Evolutionary conservation across 768 basidiomycete species (phyloP).

Genomic region (Russula vinacea): DNA sequence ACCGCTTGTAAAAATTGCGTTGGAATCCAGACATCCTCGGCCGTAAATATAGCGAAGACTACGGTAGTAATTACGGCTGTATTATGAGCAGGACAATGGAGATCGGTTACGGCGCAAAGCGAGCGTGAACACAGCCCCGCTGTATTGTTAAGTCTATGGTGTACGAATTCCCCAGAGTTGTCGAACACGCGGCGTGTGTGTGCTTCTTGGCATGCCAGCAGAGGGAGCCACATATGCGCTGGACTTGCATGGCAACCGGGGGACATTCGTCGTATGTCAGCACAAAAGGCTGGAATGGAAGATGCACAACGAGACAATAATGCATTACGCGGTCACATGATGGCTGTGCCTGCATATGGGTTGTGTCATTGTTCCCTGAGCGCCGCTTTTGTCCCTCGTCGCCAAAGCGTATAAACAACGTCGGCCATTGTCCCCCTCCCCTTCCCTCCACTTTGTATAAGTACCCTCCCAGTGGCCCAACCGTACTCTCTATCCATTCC

Average conservation of each 20-base stretch:
- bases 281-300: conserved; percentile 13
- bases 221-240: neutral
- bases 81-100: neutral
- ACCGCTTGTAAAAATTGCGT: neutral
- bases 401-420: conserved; percentile 28
- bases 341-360: conserved; percentile 30
- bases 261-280: neutral
- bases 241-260: conserved; percentile 11
- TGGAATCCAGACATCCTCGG: neutral
- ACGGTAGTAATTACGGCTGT: neutral
- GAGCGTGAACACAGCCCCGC: neutral
- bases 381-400: conserved; percentile 36
- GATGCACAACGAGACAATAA: conserved; percentile 19
- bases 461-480: conserved; percentile 23
- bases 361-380: conserved; percentile 30
- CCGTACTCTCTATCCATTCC: conserved; percentile 18
- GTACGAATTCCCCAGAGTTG: neutral
- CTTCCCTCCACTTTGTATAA: conserved; percentile 34
- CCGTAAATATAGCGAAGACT: neutral
- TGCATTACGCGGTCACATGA: conserved; percentile 34
- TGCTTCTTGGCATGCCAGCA: neutral
- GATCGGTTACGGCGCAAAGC: neutral
- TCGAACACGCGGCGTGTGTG: neutral
- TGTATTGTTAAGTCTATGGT: too few species aligned
- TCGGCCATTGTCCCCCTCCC: conserved; percentile 34